Conservation (phyloP, 2,329 filamentous ascomycete species). For the Pseudocercospora macadamiae region DNA sequence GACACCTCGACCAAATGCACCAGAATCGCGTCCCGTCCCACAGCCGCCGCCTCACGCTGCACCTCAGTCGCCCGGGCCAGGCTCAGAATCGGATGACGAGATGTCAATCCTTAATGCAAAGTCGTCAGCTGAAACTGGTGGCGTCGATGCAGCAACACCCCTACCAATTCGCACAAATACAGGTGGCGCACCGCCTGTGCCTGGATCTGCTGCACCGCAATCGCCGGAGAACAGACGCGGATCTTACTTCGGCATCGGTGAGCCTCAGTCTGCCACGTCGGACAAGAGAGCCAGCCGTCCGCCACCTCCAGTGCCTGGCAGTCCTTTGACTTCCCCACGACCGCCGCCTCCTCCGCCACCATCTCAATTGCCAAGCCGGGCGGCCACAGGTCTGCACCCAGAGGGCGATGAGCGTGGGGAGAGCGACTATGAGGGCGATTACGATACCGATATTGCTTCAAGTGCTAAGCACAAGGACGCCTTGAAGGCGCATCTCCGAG, state of each 20-base stretch:
- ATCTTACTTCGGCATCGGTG: slow-evolving; percentile 45
- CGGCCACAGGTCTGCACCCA: slow-evolving; percentile 31
- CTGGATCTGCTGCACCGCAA: slow-evolving; percentile 30
- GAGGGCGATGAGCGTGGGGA: slow-evolving; percentile 75
- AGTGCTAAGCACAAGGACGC: slow-evolving; percentile 93
- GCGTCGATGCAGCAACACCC: slow-evolving; percentile 29
- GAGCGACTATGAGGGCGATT: slow-evolving; percentile 95
- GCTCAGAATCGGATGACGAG: slow-evolving; percentile 89
- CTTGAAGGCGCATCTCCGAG: slow-evolving; percentile 76
- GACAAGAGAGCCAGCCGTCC: slow-evolving; percentile 42
- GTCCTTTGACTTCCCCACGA: slow-evolving; percentile 41
- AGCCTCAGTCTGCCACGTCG: slow-evolving; percentile 38
- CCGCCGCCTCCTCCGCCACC: slow-evolving; percentile 55
- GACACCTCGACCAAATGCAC: slow-evolving; percentile 16
- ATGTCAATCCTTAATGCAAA: slow-evolving; percentile 58
- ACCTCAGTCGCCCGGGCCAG: slow-evolving; percentile 67
- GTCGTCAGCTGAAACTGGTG: slow-evolving; percentile 44
- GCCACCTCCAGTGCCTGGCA: slow-evolving; percentile 42
- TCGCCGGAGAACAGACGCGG: slow-evolving; percentile 41
- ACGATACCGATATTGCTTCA: slow-evolving; percentile 96
- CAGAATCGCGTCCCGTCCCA: slow-evolving; percentile 38
- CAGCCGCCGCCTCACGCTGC: slow-evolving; percentile 37
- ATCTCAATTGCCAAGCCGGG: slow-evolving; percentile 42
- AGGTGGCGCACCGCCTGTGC: slow-evolving; percentile 41
- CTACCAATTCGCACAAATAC: slow-evolving; percentile 37